Base-by-base conservation (phyloP, 1,139 yeast species). In the Pichia sp. region DNA sequence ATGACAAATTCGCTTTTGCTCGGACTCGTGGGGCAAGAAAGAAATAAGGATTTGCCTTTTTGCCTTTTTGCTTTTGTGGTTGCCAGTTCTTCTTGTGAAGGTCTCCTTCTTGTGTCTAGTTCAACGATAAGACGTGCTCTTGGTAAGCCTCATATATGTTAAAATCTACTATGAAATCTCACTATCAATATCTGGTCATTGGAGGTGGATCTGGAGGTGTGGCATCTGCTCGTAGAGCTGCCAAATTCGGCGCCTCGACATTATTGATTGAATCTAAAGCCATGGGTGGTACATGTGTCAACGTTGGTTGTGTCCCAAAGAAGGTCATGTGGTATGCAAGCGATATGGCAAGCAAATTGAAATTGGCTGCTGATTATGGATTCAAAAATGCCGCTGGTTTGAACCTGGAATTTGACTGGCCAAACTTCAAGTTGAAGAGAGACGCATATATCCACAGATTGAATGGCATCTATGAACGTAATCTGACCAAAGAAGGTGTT, bases 131-230 rank as follows among this genome's bases (percentile, higher is more conserved):
- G 23, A 16, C 23, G 23, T 16, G 23, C 23, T 16, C 23, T 16
- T 16, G 23, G 23, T 16, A 16, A 16, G 23, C 23, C 23, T 16
- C 23, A 16, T 16, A 16, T 16, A 36, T 32, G 37, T 36, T 39
- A 23, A 34, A 26, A 28, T 8, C 33, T 31, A 37, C 46, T 29
- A 60, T 61, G 65, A 59, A 56, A 43, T 48, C 61, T 34, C 92
- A 86, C 61, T 92, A 81, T 71, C 88, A 90, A 58, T 92, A 86
- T 62, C 72, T 92, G 46, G 98, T 92, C 49, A 92, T 92, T 56
- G 99, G 99, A 41, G 99, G 98, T 50, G 99, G 99, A n/a, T 87
- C 97, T 37, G 99, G 97, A 44, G 99, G 99, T 55, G 97, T 92
- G 41, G 97, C 98, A 26, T 83, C 95, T 28, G 95, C 97, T 27